phyloP scores from a whole-genome alignment of 129 eudicot species.

The Smallanthus sonchifolius region DNA sequence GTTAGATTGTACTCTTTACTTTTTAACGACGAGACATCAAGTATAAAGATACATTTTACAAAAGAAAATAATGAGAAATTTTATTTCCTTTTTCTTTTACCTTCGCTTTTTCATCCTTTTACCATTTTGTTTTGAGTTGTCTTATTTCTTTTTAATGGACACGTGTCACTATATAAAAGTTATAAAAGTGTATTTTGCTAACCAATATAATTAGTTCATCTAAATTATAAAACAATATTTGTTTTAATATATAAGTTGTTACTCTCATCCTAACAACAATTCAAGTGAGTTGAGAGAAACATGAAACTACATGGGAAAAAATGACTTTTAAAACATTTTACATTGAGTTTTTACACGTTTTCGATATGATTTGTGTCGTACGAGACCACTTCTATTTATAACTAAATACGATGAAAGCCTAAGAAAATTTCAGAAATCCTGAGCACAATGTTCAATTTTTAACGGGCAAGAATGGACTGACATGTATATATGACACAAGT shows the following conservation, averaged over 20 bases:
- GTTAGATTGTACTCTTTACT: not conserved
- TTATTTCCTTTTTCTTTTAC: slow-evolving; percentile 3
- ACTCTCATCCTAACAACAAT: not conserved
- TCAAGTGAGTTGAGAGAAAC: not conserved
- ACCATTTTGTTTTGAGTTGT: not conserved
- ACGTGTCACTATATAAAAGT: not conserved
- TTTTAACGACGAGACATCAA: slow-evolving; percentile 27
- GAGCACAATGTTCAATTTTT: no score
- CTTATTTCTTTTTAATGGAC: not conserved
- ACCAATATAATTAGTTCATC: not conserved
- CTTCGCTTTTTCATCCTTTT: slow-evolving; percentile 9
- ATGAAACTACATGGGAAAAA: not conserved
- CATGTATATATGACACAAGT: no score
- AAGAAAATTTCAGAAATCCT: no score
- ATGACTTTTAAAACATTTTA: no score
- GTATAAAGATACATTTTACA: slow-evolving; percentile 21
- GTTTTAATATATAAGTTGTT: not conserved
- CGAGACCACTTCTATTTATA: no score
- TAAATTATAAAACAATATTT: not conserved
- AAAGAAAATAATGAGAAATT: slow-evolving; percentile 18
- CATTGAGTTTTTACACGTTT: no score
- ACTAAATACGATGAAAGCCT: no score
- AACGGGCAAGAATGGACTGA: no score
- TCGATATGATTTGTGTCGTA: no score
- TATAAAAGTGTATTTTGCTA: not conserved